Evolutionary conservation across 2,329 filamentous ascomycete genomes (phyloP).

Genomic region (Didymella pinodella): DNA sequence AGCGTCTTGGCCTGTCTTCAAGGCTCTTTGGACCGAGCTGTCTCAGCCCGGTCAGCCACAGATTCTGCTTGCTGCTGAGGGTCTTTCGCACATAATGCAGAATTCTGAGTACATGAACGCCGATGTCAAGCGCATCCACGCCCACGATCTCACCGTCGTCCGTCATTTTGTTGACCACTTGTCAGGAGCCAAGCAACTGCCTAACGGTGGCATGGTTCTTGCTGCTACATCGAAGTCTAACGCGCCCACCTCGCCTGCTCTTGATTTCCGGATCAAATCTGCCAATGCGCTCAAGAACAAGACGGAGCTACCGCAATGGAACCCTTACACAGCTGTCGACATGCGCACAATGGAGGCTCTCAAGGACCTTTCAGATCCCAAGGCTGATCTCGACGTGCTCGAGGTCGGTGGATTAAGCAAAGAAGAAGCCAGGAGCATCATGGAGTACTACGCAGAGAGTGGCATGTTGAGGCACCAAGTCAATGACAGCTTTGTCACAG

Average conservation of each 20-base stretch:
- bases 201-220: slow-evolving; percentile 81
- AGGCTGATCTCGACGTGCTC: slow-evolving; percentile 54
- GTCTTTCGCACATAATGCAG: slow-evolving; percentile 81
- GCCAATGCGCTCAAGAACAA: slow-evolving; percentile 55
- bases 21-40: slow-evolving; percentile 83
- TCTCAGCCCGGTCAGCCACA: slow-evolving; percentile 64
- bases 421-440: slow-evolving; percentile 76
- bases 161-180: slow-evolving; percentile 78
- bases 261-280: slow-evolving; percentile 71
- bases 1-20: slow-evolving; percentile 80
- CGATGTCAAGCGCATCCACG: slow-evolving; percentile 77
- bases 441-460: slow-evolving; percentile 94
- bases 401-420: slow-evolving; percentile 74
- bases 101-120: slow-evolving; percentile 77
- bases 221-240: slow-evolving; percentile 79
- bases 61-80: slow-evolving; percentile 80
- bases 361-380: slow-evolving; percentile 48
- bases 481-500: slow-evolving; percentile 73
- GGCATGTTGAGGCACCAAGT: slow-evolving; percentile 77
- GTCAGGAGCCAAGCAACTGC: slow-evolving; percentile 54
- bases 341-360: slow-evolving; percentile 59
- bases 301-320: slow-evolving; percentile 52
- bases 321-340: slow-evolving; percentile 63
- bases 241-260: slow-evolving; percentile 66
- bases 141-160: slow-evolving; percentile 82